phyloP scores from a whole-genome alignment of 1,284 basidiomycete species.

The Puccinia sorghi region DNA sequence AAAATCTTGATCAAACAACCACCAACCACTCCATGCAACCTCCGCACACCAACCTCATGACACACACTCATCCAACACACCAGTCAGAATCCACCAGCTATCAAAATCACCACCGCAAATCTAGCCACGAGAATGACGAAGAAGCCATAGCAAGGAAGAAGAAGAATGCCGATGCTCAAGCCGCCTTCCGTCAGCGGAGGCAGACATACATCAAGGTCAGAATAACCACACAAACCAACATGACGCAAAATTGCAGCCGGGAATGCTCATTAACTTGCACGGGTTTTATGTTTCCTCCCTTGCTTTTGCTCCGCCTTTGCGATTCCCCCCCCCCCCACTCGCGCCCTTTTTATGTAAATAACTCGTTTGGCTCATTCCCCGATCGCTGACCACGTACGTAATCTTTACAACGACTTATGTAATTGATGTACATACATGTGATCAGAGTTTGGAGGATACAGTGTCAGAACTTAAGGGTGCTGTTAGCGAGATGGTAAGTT shows the following conservation, averaged over 20 bases:
- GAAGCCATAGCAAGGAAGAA: constrained; percentile 41
- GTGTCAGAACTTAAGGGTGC: constrained; percentile 31
- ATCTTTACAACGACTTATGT: constrained; percentile 12
- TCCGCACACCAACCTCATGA: neutral
- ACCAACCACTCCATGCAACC: neutral
- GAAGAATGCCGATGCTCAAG: constrained; percentile 48
- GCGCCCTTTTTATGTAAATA: neutral
- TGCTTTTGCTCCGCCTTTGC: neutral
- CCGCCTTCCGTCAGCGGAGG: constrained; percentile 40
- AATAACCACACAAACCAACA: neutral
- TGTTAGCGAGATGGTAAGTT: constrained; percentile 37
- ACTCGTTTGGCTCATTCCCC: neutral
- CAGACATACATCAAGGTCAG: constrained; percentile 47
- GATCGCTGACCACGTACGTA: neutral
- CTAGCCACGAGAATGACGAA: constrained; percentile 24
- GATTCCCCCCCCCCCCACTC: neutral
- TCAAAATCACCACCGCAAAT: neutral
- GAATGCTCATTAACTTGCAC: too few relatives aligned
- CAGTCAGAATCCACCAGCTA: neutral
- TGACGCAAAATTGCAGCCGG: too few relatives aligned
- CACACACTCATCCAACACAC: neutral
- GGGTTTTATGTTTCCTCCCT: too few relatives aligned
- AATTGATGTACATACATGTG: neutral
- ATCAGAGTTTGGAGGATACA: constrained; percentile 40
- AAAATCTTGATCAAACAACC: neutral